Evolutionary conservation across 768 basidiomycete species (phyloP), one percentile per base, ranked within the genome.

Genomic region (Pleurotus platypus): DNA sequence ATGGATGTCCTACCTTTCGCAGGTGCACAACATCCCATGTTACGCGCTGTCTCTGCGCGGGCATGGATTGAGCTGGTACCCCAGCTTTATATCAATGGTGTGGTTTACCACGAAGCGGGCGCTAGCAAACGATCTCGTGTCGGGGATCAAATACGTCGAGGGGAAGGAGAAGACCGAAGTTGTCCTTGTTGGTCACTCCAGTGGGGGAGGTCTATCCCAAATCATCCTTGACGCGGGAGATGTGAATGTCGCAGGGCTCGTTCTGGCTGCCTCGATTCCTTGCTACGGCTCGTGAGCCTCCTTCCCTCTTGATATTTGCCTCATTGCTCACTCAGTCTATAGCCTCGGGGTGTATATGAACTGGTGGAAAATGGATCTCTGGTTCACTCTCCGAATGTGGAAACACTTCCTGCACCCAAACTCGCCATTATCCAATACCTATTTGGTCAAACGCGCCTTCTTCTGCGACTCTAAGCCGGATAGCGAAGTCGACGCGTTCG

Each of bases 21-120:
- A 50, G 38, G 26, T 30, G 5, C 49, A 50, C 30, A 50, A 50
- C n/a, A 50, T 35, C 13, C 49, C 49, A 1, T 50, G 49, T 15
- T 50, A 50, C 30, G 49, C 49, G 15, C n/a, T 50, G 15, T 50
- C 49, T 35, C 30, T 50, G 6, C 22, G 49, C 5, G 49, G 49
- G 9, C 49, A 50, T n/a, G 49, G 49, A 13, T 50, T 50, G n/a
- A 50, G 49, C n/a, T 50, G 49, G 49, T 37, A 50, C 38, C 49
- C 49, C 7, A 50, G 49, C 27, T 50, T 27, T 8, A 50, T 50
- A 27, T n/a, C 27, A 3, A 50, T 50, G 49, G 49, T 50, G n/a
- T 50, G 13, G 11, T 13, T 50, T n/a, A 50, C 49, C n/a, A 27
- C 49, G 5, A 27, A 30, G 30, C 26, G 49, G 16, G 30, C 49